These are phyloP conservation scores for Phytopythium montanum DNA, from an alignment of 352 stramenopile species.

Conservation along the genomic window DNA sequence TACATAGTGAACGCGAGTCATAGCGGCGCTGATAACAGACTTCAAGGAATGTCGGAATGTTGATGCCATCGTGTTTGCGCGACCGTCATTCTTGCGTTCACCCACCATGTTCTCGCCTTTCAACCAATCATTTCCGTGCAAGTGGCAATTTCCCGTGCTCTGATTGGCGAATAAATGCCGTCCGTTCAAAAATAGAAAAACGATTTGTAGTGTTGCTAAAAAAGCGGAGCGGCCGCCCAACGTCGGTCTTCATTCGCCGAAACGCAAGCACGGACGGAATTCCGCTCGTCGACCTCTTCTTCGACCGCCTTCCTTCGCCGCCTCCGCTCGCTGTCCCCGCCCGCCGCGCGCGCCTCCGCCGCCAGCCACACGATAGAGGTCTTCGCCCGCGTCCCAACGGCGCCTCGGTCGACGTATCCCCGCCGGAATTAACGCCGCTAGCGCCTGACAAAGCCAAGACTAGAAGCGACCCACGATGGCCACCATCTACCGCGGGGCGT, in stretches of 20 bases:
- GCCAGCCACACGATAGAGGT: no score
- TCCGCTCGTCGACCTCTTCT: neutral
- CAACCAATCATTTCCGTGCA: neutral
- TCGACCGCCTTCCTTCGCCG: neutral
- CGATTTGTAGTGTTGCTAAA: neutral
- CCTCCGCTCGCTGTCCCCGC: neutral
- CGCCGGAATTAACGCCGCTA: neutral
- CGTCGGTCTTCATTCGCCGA: conserved; percentile 5
- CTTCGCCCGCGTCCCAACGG: neutral
- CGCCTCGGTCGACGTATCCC: neutral
- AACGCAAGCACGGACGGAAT: conserved; percentile 5
- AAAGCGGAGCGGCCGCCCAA: neutral
- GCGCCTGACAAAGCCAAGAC: neutral
- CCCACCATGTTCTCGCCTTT: neutral
- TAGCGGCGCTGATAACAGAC: neutral
- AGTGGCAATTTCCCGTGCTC: neutral
- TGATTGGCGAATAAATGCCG: conserved; percentile 1
- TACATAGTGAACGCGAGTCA: neutral
- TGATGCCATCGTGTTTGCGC: neutral
- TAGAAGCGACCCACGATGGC: conserved; percentile 32
- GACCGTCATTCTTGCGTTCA: neutral
- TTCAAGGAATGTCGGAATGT: neutral
- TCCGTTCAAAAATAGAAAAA: conserved; percentile 5
- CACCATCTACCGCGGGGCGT: conserved; percentile 65
- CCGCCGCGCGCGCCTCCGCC: neutral